Evolutionary conservation across 2,329 filamentous ascomycete species (phyloP).

Genomic region (Monosporascus sp.): DNA sequence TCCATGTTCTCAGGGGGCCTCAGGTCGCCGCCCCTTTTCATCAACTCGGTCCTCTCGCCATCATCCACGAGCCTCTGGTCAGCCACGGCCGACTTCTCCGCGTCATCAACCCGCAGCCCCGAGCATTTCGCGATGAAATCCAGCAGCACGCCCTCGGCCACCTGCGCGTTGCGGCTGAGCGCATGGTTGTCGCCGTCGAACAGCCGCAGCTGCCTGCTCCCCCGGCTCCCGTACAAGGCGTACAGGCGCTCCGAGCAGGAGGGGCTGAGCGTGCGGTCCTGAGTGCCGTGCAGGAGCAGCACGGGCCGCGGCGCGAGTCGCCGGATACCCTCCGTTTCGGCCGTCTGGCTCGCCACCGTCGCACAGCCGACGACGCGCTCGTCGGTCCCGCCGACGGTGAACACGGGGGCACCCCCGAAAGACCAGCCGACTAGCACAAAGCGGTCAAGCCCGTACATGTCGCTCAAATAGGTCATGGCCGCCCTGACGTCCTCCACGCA

Average conservation of each 20-base stretch:
- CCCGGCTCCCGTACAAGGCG: slow-evolving; percentile 28
- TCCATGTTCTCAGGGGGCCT: slow-evolving; percentile 23
- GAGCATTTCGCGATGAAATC: slow-evolving; percentile 32
- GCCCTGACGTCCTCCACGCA: slow-evolving; percentile 32
- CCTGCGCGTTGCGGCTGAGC: slow-evolving; percentile 29
- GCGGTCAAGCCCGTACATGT: slow-evolving; percentile 22
- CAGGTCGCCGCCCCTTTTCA: slow-evolving; percentile 30
- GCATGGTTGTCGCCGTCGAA: slow-evolving; percentile 39
- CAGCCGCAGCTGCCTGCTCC: slow-evolving; percentile 28
- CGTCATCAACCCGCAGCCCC: slow-evolving; percentile 15
- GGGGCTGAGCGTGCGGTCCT: slow-evolving; percentile 28
- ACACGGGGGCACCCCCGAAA: slow-evolving; percentile 37
- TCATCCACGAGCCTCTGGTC: slow-evolving; percentile 14
- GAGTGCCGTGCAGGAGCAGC: slow-evolving; percentile 34
- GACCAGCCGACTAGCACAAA: slow-evolving; percentile 39
- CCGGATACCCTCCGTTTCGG: slow-evolving; percentile 27
- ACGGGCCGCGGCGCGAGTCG: slow-evolving; percentile 29
- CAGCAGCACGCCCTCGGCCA: slow-evolving; percentile 34
- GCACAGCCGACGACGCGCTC: slow-evolving; percentile 24
- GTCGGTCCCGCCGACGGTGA: slow-evolving; percentile 29
- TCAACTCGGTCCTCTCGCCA: slow-evolving; percentile 21
- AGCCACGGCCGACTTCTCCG: slow-evolving; percentile 15
- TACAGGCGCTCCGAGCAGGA: slow-evolving; percentile 31
- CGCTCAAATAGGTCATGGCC: slow-evolving; percentile 30
- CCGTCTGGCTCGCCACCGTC: slow-evolving; percentile 35